phyloP scores from a whole-genome alignment of 2,329 filamentous ascomycete genomes.

The Curvularia eragrostidis region DNA sequence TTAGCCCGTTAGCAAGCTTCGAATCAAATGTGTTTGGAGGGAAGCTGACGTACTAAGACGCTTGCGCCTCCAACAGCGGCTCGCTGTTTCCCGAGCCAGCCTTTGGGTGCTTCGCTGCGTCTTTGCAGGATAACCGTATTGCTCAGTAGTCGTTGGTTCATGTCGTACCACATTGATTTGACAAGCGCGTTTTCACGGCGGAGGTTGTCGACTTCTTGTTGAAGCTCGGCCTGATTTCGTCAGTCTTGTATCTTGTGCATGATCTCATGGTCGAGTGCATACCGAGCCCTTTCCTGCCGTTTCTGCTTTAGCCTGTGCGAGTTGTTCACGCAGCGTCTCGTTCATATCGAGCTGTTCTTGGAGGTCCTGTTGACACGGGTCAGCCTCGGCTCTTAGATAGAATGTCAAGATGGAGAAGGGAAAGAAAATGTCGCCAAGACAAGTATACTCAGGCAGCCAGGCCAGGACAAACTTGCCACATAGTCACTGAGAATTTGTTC shows the following conservation, averaged over 20 bases:
- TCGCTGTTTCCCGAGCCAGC: conserved; percentile 85
- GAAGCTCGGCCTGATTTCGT: conserved; percentile 38
- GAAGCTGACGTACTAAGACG: conserved; percentile 28
- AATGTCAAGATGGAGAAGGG: conserved; percentile 1
- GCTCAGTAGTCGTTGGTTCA: conserved; percentile 78
- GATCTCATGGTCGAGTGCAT: conserved; percentile 17
- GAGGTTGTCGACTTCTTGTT: conserved; percentile 68
- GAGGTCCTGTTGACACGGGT: conserved; percentile 38
- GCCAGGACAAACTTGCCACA: conserved; percentile 44
- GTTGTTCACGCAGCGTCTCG: conserved; percentile 36
- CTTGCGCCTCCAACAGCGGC: conserved; percentile 47
- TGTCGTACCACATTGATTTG: conserved; percentile 84
- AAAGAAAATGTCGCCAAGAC: conserved; percentile 17
- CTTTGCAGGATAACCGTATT: conserved; percentile 81
- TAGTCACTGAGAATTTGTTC: conserved; percentile 20
- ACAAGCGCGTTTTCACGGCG: conserved; percentile 81
- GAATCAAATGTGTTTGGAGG: conserved; percentile 2
- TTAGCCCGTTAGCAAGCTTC: conserved; percentile 1
- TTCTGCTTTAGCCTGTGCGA: conserved; percentile 46
- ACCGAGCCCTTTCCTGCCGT: conserved; percentile 48
- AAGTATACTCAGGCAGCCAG: conserved; percentile 38
- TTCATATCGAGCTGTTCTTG: conserved; percentile 37
- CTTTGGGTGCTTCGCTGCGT: conserved; percentile 75
- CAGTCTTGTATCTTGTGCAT: neutral
- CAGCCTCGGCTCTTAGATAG: conserved; percentile 11